Evolutionary conservation across 441 rosid species (phyloP).

Genomic region (Aleurites moluccanus): DNA sequence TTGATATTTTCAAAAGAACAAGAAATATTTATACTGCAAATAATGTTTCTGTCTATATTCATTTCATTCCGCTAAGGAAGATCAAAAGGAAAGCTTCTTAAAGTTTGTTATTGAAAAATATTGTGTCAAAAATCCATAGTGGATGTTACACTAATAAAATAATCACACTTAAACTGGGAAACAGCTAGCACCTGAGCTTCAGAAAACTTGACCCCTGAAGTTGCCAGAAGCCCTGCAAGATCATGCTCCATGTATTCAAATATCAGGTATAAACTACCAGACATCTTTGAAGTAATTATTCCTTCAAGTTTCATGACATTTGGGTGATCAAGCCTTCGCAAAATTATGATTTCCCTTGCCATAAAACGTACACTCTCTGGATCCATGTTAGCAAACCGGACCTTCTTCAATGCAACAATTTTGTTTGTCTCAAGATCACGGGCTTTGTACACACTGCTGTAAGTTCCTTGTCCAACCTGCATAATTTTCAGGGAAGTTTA

Average conservation of each 20-base stretch:
- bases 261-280: conserved; percentile 56
- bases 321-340: conserved; percentile 58
- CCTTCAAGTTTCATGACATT: conserved; percentile 66
- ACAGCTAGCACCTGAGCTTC: conserved; percentile 48
- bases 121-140: neutral
- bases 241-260: conserved; percentile 69
- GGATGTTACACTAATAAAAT: neutral
- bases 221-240: conserved; percentile 54
- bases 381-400: conserved; percentile 62
- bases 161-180: neutral
- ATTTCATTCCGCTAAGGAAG: neutral
- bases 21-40: too few relatives aligned
- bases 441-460: conserved; percentile 61
- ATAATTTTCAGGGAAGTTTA: conserved; percentile 4
- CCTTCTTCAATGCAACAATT: conserved; percentile 61
- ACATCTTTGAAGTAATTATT: conserved; percentile 49
- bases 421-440: conserved; percentile 51
- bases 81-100: neutral
- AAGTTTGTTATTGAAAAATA: neutral
- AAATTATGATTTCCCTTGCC: conserved; percentile 60
- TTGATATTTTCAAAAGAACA: neutral
- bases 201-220: conserved; percentile 42
- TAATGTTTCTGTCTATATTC: neutral
- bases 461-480: conserved; percentile 69
- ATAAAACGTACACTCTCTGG: conserved; percentile 66